Base-by-base conservation (phyloP, 495 filamentous ascomycete species). In the Aspergillus hancockii region DNA sequence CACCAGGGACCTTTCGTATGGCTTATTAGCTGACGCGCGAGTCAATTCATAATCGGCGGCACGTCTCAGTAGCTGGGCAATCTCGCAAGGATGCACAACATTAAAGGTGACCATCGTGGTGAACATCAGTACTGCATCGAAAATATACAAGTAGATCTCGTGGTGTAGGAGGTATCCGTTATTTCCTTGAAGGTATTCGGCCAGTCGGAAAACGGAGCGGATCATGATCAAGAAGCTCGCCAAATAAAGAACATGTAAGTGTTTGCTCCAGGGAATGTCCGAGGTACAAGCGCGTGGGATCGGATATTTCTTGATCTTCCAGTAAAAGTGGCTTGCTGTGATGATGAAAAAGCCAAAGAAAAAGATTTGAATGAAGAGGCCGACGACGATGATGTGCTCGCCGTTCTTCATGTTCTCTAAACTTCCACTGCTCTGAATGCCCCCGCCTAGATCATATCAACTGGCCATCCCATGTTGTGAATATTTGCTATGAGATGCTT, bases 141-240 rank as follows among this genome's bases (percentile, higher is more conserved):
- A 87, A 3, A 85, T 58, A 64, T 86, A 88, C 47, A 88, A 53
- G 59, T 76, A 79, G 62, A 76, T 73, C 70, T 88, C 86, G 51
- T 82, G 75, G 12, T 49, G 58, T 41, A 86, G 54, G n/a, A 81
- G 45, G 51, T 66, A 75, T 1, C 85, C 83, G 4, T 71, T 63
- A 34, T 77, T 61, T 0, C 86, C 85, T 67, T 82, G 72, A 0
- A 77, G 21, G 58, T 83, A 89, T 69, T 90, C 87, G 9, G 85
- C 63, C 36, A 84, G 67, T n/a, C 87, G 74, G 63, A 86, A 87
- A 6, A 86, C 55, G 16, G 74, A 81, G 13, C 87, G 77, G 3
- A 88, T 62, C 58, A 89, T 58, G 58, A 89, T 87, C 30, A 87
- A 66, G 0, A 57, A 62, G 51, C 74, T 80, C 8, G 70, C 67